Base-by-base conservation (phyloP, 495 filamentous ascomycete genomes). In the Penicillium bovifimosum region DNA sequence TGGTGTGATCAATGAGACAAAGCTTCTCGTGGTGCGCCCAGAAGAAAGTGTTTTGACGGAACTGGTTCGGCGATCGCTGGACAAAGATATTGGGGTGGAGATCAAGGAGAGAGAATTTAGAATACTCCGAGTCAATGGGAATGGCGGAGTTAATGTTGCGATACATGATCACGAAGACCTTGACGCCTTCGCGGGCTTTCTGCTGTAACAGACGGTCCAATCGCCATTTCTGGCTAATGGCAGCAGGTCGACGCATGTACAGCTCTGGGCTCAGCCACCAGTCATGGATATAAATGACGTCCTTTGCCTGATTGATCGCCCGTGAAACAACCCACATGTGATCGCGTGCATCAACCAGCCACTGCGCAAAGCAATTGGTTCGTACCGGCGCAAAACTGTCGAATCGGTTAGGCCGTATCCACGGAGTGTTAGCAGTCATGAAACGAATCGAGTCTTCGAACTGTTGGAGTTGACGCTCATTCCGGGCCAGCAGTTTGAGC, bases 241-340 rank as follows among this genome's bases (percentile, higher is more conserved):
- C 92, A 16, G 93, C 89, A 33, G 93, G 93, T 31, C 93, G 81
- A 35, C 93, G 83, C 85, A 99, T 86, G 70, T 99, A 99, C 24
- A 99, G 70, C 68, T 99, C 93, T 5, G 93, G 93, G 58, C 88
- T 96, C 48, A 99, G 65, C 93, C 93, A 99, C 93, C 93, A 99
- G 66, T 96, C 93, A 66, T 99, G 93, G 45, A 99, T 99, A 68
- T 97, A 97, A 53, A 99, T 90, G 33, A 99, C 93, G 75, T 99
- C 95, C 63, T 89, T 89, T 9, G 93, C 93, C 83, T 96, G 96
- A 66, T 86, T 96, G 67, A 99, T 96, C 2, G 93, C 93, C 45
- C 93, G 82, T 6, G 90, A 96, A 6, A 97, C 91, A 60, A 96
- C 91, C 93, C 93, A 99, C 92, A 97, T 97, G 70, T 97, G 92